A percentile compares a stretch with the other conserved stretches of the same genome.
These are phyloP conservation scores for Fragilariopsis cylindrus DNA, from an alignment of 108 stramenopile species.

Conservation along the genomic window DNA sequence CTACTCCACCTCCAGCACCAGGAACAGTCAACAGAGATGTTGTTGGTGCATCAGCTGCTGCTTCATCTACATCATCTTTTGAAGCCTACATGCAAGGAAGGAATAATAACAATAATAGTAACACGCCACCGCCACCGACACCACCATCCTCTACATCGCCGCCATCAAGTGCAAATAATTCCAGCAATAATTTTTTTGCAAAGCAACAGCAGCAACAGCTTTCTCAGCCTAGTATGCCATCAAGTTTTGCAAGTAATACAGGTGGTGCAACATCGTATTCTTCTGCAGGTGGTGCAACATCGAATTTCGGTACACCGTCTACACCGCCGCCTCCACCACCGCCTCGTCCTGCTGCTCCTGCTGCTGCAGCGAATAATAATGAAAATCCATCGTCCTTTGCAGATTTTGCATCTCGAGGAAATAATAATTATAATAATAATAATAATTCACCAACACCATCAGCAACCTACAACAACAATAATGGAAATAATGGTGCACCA, in stretches of 20 bases:
- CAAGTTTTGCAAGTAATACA: no score
- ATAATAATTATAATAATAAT: not conserved
- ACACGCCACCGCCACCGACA: not conserved
- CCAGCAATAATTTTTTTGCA: not conserved
- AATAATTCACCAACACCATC: not conserved
- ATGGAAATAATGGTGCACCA: not conserved
- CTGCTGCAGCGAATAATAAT: conserved; percentile 1
- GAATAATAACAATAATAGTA: not conserved
- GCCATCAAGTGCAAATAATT: not conserved
- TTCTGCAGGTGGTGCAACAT: no score
- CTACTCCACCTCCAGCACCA: conserved; percentile 5
- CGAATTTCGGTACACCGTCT: not conserved
- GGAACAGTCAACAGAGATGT: conserved; percentile 6
- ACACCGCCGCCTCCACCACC: conserved; percentile 2
- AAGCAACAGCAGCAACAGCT: no score
- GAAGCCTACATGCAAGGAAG: conserved; percentile 17
- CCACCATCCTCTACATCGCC: no score
- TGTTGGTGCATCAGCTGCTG: not conserved
- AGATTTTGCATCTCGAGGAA: not conserved
- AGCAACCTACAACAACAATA: not conserved
- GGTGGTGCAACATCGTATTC: no score
- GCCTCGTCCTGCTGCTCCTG: not conserved
- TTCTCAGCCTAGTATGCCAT: no score
- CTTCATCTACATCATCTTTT: not conserved
- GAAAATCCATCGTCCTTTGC: not conserved